A percentile compares a stretch with the other conserved stretches of the same genome.
phyloP scores from a whole-genome alignment of 768 basidiomycete species.

The Grammothele lineata region DNA sequence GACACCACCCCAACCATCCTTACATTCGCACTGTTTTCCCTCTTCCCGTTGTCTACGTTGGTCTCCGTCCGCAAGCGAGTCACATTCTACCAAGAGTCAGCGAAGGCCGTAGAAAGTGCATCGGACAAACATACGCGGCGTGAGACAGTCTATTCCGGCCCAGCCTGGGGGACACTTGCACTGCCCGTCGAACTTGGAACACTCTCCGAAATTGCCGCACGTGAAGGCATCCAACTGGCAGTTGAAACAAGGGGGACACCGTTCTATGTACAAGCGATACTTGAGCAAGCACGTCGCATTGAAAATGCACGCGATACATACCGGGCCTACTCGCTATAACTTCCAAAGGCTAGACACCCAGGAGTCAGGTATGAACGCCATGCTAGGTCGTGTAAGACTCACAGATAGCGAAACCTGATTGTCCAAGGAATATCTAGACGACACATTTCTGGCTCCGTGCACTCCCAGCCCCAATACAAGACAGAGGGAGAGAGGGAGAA shows the following conservation, averaged over 20 bases:
- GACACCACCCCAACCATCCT: conserved; percentile 92
- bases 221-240: conserved; percentile 88
- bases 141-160: conserved; percentile 92
- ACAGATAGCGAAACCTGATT: conserved; percentile 7
- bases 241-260: conserved; percentile 92
- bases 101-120: neutral
- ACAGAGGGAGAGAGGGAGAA: conserved; percentile 7
- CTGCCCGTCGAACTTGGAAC: conserved; percentile 90
- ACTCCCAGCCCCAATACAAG: conserved; percentile 5
- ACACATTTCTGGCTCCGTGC: conserved; percentile 1
- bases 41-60: conserved; percentile 77
- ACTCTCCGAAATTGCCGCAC: conserved; percentile 90
- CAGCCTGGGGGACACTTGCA: conserved; percentile 98
- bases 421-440: conserved; percentile 3
- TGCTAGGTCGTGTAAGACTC: neutral
- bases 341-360: conserved; percentile 10
- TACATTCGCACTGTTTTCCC: conserved; percentile 78
- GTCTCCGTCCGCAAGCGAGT: conserved; percentile 87
- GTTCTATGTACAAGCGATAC: conserved; percentile 13
- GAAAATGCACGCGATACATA: neutral
- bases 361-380: neutral
- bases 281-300: no score
- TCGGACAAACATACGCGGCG: conserved; percentile 68
- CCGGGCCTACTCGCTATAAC: conserved; percentile 13
- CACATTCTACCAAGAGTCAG: conserved; percentile 63